Base-by-base conservation (phyloP, 2,329 filamentous ascomycete genomes). In the Biscogniauxia sp. region DNA sequence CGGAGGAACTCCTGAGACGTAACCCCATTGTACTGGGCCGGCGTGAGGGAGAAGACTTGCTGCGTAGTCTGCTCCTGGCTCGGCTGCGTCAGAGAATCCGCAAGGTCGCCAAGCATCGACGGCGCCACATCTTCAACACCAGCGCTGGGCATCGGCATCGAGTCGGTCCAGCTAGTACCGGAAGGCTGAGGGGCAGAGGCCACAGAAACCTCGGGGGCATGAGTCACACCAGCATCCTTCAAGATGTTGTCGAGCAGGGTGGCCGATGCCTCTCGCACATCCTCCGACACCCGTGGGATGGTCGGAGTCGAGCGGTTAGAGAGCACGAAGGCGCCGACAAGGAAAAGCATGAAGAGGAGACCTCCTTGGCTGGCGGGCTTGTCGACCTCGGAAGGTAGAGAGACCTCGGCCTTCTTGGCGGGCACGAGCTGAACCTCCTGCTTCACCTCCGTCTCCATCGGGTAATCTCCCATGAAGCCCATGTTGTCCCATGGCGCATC, bases 241-340 rank as follows among this genome's bases (percentile, higher is more conserved):
- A 93, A 86, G 66, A 95, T 89, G 75, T 87, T 92, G 75, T 93
- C 86, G 59, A 95, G 85, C 20, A 95, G 84, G 20, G 88, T 86
- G 55, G 90, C 89, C 15, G 91, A 92, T 50, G 90, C 91, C 65
- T 86, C 88, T 61, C 91, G 89, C 59, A 95, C 87, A 69, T 94
- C 90, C 59, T 94, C 90, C 41, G 92, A 90, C 73, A 94, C 89
- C 59, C 85, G 85, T 55, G 91, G 90, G 68, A 96, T 88, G 67
- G 87, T 86, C 49, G 88, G 80, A 20, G 88, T 82, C 52, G 87
- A 85, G 68, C 87, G 87, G 78, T 93, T 96, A 32, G 94, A 97
- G 64, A 95, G 90, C 69, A 98, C 93, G 73, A 97, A 97, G 57
- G 95, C 95, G 73, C 95, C 95, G 66, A 97, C 93, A 58, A 99